Percentiles rank a stretch among this genome's conserved stretches.
phyloP scores from a whole-genome alignment of 2,329 filamentous ascomycete genomes.

The Phyllachora maydis region DNA sequence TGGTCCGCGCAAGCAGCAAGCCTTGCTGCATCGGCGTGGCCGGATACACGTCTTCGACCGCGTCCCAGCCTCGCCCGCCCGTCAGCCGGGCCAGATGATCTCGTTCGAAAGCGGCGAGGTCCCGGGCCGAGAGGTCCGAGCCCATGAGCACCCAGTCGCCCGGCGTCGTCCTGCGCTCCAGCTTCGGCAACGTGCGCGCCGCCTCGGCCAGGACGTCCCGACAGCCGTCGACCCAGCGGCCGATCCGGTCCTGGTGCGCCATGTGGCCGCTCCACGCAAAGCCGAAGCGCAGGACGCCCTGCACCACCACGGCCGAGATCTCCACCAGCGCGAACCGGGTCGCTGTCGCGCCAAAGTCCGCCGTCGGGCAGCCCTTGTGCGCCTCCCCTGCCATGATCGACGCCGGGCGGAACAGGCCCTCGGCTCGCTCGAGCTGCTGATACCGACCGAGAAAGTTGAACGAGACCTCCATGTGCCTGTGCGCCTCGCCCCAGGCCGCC shows the following conservation, averaged over 20 bases:
- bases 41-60: constrained; percentile 7
- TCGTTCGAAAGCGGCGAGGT: constrained; percentile 19
- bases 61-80: constrained; percentile 4
- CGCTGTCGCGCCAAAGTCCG: constrained; percentile 5
- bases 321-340: constrained; percentile 20
- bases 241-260: constrained; percentile 19
- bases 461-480: constrained; percentile 20
- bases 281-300: constrained; percentile 21
- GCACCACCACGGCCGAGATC: constrained; percentile 25
- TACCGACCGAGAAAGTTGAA: constrained; percentile 26
- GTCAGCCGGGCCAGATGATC: constrained; percentile 18
- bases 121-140: constrained; percentile 17
- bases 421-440: constrained; percentile 19
- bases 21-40: constrained; percentile 7
- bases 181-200: constrained; percentile 2
- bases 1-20: constrained; percentile 6
- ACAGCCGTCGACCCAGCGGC: constrained; percentile 17
- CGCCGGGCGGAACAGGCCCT: constrained; percentile 9
- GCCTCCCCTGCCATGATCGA: constrained; percentile 6
- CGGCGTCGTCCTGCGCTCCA: constrained; percentile 1
- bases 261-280: constrained; percentile 28
- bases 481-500: constrained; percentile 6
- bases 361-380: constrained; percentile 4
- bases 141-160: constrained; percentile 6
- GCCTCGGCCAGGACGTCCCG: constrained; percentile 3